Percentiles rank a stretch among this genome's conserved stretches.
Evolutionary conservation across 2,329 filamentous ascomycete species (phyloP).

Genomic region (Westerdykella aurantiaca): DNA sequence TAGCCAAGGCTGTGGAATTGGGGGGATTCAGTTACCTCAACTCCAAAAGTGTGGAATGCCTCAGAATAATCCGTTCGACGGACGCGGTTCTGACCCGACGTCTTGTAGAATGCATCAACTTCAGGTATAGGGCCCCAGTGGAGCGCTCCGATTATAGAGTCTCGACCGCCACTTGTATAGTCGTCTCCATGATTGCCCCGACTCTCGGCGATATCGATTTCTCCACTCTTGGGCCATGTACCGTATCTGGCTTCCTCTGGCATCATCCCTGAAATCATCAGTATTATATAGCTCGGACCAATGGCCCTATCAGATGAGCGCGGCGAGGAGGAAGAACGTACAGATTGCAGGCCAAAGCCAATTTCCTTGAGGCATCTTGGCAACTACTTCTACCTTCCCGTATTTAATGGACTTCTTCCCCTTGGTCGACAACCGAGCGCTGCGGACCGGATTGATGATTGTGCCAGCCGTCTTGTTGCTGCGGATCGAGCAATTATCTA

Average conservation of each 20-base stretch:
- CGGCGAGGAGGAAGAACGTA: conserved; percentile 30
- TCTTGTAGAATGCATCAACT: conserved; percentile 17
- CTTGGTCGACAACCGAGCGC: conserved; percentile 69
- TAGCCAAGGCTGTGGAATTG: background rate
- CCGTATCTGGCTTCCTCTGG: conserved; percentile 67
- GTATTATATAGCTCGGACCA: conserved; percentile 25
- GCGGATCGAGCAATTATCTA: conserved; percentile 57
- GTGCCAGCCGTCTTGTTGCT: conserved; percentile 72
- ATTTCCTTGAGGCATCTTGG: conserved; percentile 67
- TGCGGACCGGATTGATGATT: conserved; percentile 69
- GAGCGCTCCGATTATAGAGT: conserved; percentile 68
- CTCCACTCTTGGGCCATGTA: conserved; percentile 67
- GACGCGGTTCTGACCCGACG: conserved; percentile 13
- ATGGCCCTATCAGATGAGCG: background rate
- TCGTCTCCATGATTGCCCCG: conserved; percentile 70
- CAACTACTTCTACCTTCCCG: conserved; percentile 71
- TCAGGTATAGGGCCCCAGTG: conserved; percentile 59
- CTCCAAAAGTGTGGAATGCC: conserved; percentile 66
- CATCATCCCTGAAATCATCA: conserved; percentile 26
- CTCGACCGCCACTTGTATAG: conserved; percentile 69
- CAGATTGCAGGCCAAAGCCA: conserved; percentile 84
- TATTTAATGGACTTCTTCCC: conserved; percentile 66
- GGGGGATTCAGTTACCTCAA: conserved; percentile 6
- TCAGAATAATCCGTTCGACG: conserved; percentile 67
- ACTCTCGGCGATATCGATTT: conserved; percentile 74